Evolutionary conservation across 2,329 filamentous ascomycete genomes (phyloP).

Genomic region (Phyllosticta capitalensis): DNA sequence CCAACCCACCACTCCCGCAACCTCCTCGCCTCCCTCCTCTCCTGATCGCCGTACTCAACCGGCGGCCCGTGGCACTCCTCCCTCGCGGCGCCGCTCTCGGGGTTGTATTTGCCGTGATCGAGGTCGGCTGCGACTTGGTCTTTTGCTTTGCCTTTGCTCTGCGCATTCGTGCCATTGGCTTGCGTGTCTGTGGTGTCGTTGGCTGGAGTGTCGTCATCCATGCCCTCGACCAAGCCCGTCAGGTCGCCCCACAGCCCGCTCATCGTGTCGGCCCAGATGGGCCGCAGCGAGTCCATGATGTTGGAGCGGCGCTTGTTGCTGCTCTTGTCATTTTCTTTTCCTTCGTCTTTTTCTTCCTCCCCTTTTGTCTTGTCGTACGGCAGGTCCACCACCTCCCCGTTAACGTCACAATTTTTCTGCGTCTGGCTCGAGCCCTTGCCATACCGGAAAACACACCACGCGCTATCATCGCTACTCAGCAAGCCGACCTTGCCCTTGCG

Average conservation of each 20-base stretch:
- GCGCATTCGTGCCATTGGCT: background rate
- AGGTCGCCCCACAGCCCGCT: conserved; percentile 20
- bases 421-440: conserved; percentile 2
- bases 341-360: background rate
- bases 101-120: background rate
- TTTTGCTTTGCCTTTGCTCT: background rate
- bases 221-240: background rate
- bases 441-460: conserved; percentile 40
- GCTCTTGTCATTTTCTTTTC: too few relatives aligned
- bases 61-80: conserved; percentile 38
- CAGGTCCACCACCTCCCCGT: background rate
- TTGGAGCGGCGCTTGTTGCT: background rate
- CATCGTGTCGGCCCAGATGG: conserved; percentile 20
- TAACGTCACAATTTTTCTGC: background rate
- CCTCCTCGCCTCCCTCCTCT: conserved; percentile 32
- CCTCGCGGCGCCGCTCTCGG: conserved; percentile 14
- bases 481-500: conserved; percentile 27
- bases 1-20: conserved; percentile 33
- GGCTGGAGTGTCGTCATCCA: background rate
- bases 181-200: too few relatives aligned
- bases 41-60: conserved; percentile 37
- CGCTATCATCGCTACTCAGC: conserved; percentile 33
- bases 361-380: background rate
- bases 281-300: conserved; percentile 13
- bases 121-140: background rate